These are phyloP conservation scores for Suillus brevipes DNA, from an alignment of 768 basidiomycete genomes.

Conservation along the genomic window DNA sequence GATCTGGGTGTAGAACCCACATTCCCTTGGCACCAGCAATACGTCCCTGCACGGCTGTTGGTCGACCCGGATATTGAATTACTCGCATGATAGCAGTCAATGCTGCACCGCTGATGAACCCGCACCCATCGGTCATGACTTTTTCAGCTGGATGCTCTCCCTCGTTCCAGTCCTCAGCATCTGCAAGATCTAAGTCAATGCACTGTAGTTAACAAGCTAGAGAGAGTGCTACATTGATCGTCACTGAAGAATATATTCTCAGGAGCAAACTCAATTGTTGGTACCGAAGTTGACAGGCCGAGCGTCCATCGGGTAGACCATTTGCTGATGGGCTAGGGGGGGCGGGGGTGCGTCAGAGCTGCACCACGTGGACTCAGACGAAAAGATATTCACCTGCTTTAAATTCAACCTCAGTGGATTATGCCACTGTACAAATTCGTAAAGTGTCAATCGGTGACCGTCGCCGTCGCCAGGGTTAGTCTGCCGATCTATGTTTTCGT, in stretches of 20 bases:
- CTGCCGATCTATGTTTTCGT: slow-evolving; percentile 47
- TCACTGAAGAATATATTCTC: slow-evolving; percentile 50
- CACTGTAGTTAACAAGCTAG: neutral
- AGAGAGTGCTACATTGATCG: slow-evolving; percentile 48
- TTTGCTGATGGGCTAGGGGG: slow-evolving; percentile 60
- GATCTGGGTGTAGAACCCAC: slow-evolving; percentile 57
- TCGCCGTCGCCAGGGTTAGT: slow-evolving; percentile 46
- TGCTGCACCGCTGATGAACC: slow-evolving; percentile 60
- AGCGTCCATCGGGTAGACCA: slow-evolving; percentile 65
- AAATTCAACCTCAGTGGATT: slow-evolving; percentile 57
- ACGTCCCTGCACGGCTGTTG: slow-evolving; percentile 62
- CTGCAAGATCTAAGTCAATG: neutral
- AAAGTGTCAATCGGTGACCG: slow-evolving; percentile 44
- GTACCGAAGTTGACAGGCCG: slow-evolving; percentile 65
- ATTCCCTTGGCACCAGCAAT: slow-evolving; percentile 62
- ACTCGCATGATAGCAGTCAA: slow-evolving; percentile 41
- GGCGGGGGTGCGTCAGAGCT: slow-evolving; percentile 4
- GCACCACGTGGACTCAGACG: too few species aligned
- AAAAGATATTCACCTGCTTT: slow-evolving; percentile 49
- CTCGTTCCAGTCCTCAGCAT: slow-evolving; percentile 21
- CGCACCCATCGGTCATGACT: slow-evolving; percentile 70
- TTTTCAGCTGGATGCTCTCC: slow-evolving; percentile 46
- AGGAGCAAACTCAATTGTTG: slow-evolving; percentile 51
- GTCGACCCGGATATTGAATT: slow-evolving; percentile 36
- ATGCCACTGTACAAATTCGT: slow-evolving; percentile 59